These are phyloP conservation scores for Fusarium drepaniforme DNA, from an alignment of 2,329 filamentous ascomycete genomes.

Conservation along the genomic window DNA sequence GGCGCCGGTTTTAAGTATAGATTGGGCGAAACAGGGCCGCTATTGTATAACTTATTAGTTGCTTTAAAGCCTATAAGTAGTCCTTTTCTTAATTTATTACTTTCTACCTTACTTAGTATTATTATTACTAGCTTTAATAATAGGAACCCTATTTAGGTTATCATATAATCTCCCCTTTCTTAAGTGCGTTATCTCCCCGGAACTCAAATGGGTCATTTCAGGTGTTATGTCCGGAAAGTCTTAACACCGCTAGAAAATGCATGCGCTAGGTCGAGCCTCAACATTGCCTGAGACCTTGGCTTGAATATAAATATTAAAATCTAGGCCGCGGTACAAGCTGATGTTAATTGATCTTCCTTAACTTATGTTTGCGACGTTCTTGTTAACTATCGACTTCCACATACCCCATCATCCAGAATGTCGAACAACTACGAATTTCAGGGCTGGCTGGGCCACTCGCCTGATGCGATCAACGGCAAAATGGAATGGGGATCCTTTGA, in stretches of 20 bases:
- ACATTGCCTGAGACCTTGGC: background rate
- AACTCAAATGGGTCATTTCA: background rate
- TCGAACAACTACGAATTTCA: constrained; percentile 57
- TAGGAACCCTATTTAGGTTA: too few species aligned
- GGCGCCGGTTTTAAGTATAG: too few species aligned
- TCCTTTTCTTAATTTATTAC: too few species aligned
- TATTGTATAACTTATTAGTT: too few species aligned
- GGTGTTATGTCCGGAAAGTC: background rate
- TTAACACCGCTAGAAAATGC: background rate
- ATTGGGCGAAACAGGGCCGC: too few species aligned
- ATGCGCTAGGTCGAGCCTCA: background rate
- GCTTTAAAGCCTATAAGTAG: too few species aligned
- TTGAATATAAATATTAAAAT: background rate
- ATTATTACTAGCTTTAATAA: too few species aligned
- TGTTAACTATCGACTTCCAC: background rate
- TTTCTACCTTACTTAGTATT: too few species aligned
- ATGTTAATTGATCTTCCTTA: background rate
- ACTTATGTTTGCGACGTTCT: background rate
- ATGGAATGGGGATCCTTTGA: constrained; percentile 65
- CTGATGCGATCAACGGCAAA: constrained; percentile 57
- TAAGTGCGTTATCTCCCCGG: too few species aligned
- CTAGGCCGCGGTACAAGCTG: background rate
- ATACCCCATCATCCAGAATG: background rate
- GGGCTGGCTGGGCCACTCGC: constrained; percentile 60
- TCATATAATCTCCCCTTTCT: too few species aligned